Conservation (phyloP, 2,329 filamentous ascomycete genomes). For the Hypoxylon sp. region DNA sequence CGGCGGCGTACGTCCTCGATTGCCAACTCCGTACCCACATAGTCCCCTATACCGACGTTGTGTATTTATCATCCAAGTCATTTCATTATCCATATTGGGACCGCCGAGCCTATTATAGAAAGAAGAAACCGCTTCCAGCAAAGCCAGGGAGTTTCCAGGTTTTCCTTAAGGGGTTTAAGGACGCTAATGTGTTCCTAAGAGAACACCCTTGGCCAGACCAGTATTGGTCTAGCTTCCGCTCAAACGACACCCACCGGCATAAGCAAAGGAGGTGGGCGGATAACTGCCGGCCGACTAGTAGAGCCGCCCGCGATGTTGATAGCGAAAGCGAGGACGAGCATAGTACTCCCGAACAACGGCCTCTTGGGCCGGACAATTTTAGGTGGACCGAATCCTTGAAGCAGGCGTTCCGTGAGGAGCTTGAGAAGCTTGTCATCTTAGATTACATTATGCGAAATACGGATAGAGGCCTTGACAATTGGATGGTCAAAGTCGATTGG, state of each 20-base stretch:
- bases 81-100: constrained; percentile 99
- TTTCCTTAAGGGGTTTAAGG: constrained; percentile 96
- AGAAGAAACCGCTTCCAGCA: constrained; percentile 86
- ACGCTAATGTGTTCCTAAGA: constrained; percentile 94
- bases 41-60: constrained; percentile 96
- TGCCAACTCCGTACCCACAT: constrained; percentile 89
- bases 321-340: constrained; percentile 68
- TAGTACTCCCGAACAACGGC: constrained; percentile 54
- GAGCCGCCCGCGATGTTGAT: constrained; percentile 55
- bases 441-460: constrained; percentile 99
- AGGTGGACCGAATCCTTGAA: constrained; percentile 91
- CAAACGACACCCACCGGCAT: constrained; percentile 75
- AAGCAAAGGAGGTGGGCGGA: constrained; percentile 84
- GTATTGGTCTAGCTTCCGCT: constrained; percentile 77
- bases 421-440: constrained; percentile 96
- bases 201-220: constrained; percentile 99
- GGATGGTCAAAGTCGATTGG: constrained; percentile 99
- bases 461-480: constrained; percentile 95
- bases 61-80: constrained; percentile 93
- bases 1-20: constrained; percentile 95
- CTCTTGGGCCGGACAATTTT: constrained; percentile 70
- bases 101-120: constrained; percentile 86
- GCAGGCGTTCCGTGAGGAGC: constrained; percentile 91
- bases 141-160: constrained; percentile 98
- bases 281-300: constrained; percentile 77